phyloP scores from a whole-genome alignment of 345 rosid genomes.

The Euclidium syriacum region DNA sequence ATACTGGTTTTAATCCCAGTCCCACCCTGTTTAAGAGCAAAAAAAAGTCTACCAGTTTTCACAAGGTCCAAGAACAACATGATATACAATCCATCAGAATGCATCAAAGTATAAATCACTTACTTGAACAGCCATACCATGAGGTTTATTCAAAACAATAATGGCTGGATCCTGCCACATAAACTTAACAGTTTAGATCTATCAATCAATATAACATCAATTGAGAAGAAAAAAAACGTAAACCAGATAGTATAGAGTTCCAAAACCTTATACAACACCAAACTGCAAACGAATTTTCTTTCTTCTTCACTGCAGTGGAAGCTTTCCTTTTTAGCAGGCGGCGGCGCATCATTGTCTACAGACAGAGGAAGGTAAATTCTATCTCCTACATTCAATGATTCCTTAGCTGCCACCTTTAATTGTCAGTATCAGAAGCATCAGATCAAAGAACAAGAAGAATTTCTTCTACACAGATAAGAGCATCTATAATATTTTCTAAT shows the following conservation, averaged over 20 bases:
- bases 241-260: conserved; percentile 7
- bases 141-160: conserved; percentile 81
- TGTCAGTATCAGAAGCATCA: conserved; percentile 27
- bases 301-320: conserved; percentile 51
- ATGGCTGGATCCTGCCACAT: conserved; percentile 64
- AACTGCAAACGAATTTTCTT: conserved; percentile 51
- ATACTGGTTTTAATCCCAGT: conserved; percentile 72
- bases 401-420: conserved; percentile 79
- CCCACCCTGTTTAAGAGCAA: conserved; percentile 59
- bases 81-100: background rate
- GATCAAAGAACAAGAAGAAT: background rate
- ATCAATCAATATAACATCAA: conserved; percentile 7
- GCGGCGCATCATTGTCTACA: conserved; percentile 30
- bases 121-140: conserved; percentile 93
- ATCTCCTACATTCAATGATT: conserved; percentile 66
- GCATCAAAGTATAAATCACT: background rate
- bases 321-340: conserved; percentile 40
- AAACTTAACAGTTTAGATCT: conserved; percentile 4
- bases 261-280: conserved; percentile 75
- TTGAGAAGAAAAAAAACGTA: background rate
- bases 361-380: conserved; percentile 63
- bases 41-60: background rate
- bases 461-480: background rate
- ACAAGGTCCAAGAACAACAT: background rate
- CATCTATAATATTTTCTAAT: background rate